Evolutionary conservation across 2,329 filamentous ascomycete genomes (phyloP), one percentile per base, ranked within the genome.

Genomic region (Diaporthe capsici): DNA sequence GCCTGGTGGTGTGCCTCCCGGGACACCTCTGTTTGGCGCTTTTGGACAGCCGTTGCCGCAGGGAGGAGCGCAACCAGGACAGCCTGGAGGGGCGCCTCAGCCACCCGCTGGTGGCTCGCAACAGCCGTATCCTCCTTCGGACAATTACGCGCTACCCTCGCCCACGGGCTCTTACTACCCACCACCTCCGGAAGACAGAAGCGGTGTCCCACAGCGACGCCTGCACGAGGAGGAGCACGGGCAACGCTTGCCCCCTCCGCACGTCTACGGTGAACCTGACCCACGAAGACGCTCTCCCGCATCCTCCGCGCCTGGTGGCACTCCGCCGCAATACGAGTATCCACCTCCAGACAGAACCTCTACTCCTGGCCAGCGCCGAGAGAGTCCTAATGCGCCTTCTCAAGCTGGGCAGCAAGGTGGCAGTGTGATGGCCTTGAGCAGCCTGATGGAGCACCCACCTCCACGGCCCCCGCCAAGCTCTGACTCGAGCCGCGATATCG

Each of bases 1-100:
- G 8, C 87, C 87, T n/a, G 89, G 89, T n/a, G 89, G 88, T 20
- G 87, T 91, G 1, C 88, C 89, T 1, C 88, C 89, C 1, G 89
- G 90, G 1, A 90, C 89, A 2, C 89, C 87, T 74, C 83, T 91
- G 9, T 91, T 87, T 78, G 90, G 90, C 31, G 88, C 89, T 0
- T 91, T 90, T 77, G 90, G 90, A 13, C 89, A 91, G 77, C 90
- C 90, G 28, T 79, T 91, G 57, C 84, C 84, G 42, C 73, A 80
- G 65, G 74, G 51, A 28, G 58, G 44, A 55, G 76, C 12, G n/a
- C 73, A 25, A 61, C 76, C 76, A 31, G 68, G 77, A 58, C 71
- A 73, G 37, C 34, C 63, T 12, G 72, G 70, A 31, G 75, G 78
- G 44, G 67, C 71, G 61, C 76, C 74, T 49, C 71, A 76, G 61